These are phyloP conservation scores for Boletus patriciae DNA, from an alignment of 768 basidiomycete species.

Conservation along the genomic window DNA sequence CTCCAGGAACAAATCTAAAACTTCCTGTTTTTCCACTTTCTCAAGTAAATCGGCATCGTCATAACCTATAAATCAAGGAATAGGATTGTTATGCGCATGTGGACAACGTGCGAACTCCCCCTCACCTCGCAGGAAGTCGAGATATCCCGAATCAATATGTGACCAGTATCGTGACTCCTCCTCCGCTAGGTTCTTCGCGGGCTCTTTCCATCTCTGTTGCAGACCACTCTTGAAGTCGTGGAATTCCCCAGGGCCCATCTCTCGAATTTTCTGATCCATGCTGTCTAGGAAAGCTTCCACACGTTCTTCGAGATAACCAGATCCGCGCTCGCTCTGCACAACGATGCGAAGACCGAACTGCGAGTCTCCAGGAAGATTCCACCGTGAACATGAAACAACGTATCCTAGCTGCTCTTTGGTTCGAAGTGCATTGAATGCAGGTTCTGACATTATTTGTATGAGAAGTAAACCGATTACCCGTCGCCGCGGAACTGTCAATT, in stretches of 20 bases:
- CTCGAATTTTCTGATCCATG: slow-evolving; percentile 66
- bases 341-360: slow-evolving; percentile 78
- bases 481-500: slow-evolving; percentile 56
- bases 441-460: slow-evolving; percentile 84
- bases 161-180: slow-evolving; percentile 70
- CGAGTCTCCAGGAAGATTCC: slow-evolving; percentile 60
- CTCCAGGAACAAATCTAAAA: slow-evolving; percentile 66
- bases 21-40: slow-evolving; percentile 69
- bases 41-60: slow-evolving; percentile 69
- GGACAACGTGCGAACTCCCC: slow-evolving; percentile 13
- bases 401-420: slow-evolving; percentile 97
- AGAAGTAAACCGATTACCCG: slow-evolving; percentile 73
- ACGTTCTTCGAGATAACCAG: slow-evolving; percentile 79
- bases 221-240: slow-evolving; percentile 74
- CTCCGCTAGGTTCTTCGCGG: slow-evolving; percentile 83
- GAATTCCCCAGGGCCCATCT: slow-evolving; percentile 73
- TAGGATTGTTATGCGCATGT: not conserved
- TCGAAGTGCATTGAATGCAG: slow-evolving; percentile 85
- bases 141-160: slow-evolving; percentile 75
- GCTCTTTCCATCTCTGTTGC: slow-evolving; percentile 80
- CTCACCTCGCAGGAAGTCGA: slow-evolving; percentile 85
- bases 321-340: slow-evolving; percentile 83
- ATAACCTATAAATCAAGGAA: slow-evolving; percentile 47
- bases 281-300: slow-evolving; percentile 84
- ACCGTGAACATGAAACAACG: slow-evolving; percentile 65